Base-by-base conservation (phyloP, 495 filamentous ascomycete species). In the Daldinia decipiens region DNA sequence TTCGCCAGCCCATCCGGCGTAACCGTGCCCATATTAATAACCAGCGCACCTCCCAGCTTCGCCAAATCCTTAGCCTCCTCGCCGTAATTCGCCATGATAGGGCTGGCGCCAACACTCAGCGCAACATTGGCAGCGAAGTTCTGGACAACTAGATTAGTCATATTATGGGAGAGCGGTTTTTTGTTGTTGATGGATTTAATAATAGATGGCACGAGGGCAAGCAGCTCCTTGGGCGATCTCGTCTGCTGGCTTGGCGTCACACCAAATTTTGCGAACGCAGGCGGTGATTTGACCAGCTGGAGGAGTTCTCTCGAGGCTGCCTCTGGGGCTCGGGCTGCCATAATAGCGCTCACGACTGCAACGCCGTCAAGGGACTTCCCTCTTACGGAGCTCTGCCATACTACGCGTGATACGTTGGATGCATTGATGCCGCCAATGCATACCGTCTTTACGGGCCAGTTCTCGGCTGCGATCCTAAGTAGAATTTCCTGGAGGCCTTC, bases 1-100 rank as follows among this genome's bases (percentile, higher is more conserved):
- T 92, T 92, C 6, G 81, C 65, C 7, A 94, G 76, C 54, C 88
- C 89, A 5, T 91, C 90, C 3, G 90, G 87, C 8, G 88, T 92
- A 29, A 95, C 86, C 2, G 93, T 97, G 21, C 95, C 95, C 93
- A 98, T 97, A 78, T 99, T 99, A 72, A 99, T 88, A 13, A 99
- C 90, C 11, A 98, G 82, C 3, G 91, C 85, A 5, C 84, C 86
- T 1, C 84, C 85, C 6, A 94, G 82, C 27, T 82, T 82, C 34
- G 87, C 87, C 40, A 99, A 82, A 76, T 97, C 94, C 5, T 79
- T 77, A 4, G 94, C 93, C 84, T 99, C 95, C 62, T 90, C 87
- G 12, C 89, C 91, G 73, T 94, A 90, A 67, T 90, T 93, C 3
- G 93, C 88, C 95, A 99, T 99, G 70, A 99, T 98, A 7, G 95